These are phyloP conservation scores for Poterioochromonas sp. DNA, from an alignment of 352 stramenopile genomes.

Conservation along the genomic window DNA sequence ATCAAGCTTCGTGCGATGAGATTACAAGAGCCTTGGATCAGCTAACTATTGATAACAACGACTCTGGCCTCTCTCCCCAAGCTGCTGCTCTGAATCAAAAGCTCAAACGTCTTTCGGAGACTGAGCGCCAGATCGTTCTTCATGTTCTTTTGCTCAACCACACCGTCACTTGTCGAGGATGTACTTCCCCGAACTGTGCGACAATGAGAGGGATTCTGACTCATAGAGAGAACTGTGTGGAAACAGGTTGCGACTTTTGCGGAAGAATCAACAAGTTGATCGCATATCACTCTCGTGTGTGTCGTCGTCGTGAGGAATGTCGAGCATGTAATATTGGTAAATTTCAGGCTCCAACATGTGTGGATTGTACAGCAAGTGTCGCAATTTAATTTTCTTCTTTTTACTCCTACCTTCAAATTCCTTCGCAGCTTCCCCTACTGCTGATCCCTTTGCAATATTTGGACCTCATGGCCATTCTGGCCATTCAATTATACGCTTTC, in stretches of 20 bases:
- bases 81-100: slow-evolving; percentile 11
- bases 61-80: slow-evolving; percentile 7
- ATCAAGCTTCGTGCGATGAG: slow-evolving; percentile 7
- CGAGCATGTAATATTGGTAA: slow-evolving; percentile 14
- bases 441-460: too few species aligned
- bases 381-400: slow-evolving; percentile 15
- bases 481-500: too few species aligned
- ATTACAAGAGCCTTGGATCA: slow-evolving; percentile 13
- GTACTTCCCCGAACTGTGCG: slow-evolving; percentile 7
- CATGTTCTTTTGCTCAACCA: slow-evolving; percentile 13
- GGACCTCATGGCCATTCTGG: too few species aligned
- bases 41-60: slow-evolving; percentile 10
- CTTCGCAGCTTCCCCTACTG: not conserved
- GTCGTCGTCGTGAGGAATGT: slow-evolving; percentile 8
- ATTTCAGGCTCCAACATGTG: slow-evolving; percentile 11
- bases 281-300: slow-evolving; percentile 10
- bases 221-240: slow-evolving; percentile 11
- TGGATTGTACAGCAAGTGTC: slow-evolving; percentile 3
- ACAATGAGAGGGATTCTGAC: slow-evolving; percentile 11
- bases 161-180: slow-evolving; percentile 8
- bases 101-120: slow-evolving; percentile 10
- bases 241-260: slow-evolving; percentile 11
- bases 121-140: slow-evolving; percentile 8
- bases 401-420: slow-evolving; percentile 12
- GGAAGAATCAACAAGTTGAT: slow-evolving; percentile 14